These are phyloP conservation scores for Clathrospora elynae DNA, from an alignment of 2,329 filamentous ascomycete genomes.

Conservation along the genomic window DNA sequence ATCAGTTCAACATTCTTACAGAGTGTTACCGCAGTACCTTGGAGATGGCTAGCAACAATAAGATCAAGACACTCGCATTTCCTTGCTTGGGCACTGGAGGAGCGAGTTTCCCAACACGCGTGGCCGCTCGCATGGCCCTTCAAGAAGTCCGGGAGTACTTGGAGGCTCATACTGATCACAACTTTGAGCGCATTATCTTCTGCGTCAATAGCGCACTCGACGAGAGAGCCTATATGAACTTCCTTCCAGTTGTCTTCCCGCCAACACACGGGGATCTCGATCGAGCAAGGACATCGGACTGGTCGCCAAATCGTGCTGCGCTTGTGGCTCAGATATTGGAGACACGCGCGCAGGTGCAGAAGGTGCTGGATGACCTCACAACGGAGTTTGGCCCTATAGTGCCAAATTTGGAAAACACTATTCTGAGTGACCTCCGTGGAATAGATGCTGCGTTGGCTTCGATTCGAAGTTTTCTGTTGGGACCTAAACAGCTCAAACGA, in stretches of 20 bases:
- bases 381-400: constrained; percentile 20
- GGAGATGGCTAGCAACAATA: constrained; percentile 24
- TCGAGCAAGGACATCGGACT: constrained; percentile 14
- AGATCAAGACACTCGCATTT: constrained; percentile 42
- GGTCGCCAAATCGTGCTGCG: constrained; percentile 15
- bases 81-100: constrained; percentile 42
- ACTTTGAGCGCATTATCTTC: constrained; percentile 40
- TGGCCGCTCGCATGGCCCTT: constrained; percentile 42
- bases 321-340: constrained; percentile 26
- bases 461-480: constrained; percentile 21
- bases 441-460: constrained; percentile 23
- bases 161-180: constrained; percentile 26
- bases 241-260: constrained; percentile 41
- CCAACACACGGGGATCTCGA: constrained; percentile 41
- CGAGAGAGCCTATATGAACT: constrained; percentile 37
- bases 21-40: constrained; percentile 41
- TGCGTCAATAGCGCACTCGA: constrained; percentile 35
- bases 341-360: constrained; percentile 24
- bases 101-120: constrained; percentile 36
- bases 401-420: constrained; percentile 18
- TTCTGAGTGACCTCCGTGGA: constrained; percentile 22
- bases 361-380: constrained; percentile 18
- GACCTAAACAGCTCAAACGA: constrained; percentile 10
- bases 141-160: constrained; percentile 42
- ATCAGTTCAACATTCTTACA: constrained; percentile 35